Evolutionary conservation across 2,329 filamentous ascomycete species (phyloP), one percentile per base, ranked within the genome.

Genomic region (Beauveria pseudobassiana): DNA sequence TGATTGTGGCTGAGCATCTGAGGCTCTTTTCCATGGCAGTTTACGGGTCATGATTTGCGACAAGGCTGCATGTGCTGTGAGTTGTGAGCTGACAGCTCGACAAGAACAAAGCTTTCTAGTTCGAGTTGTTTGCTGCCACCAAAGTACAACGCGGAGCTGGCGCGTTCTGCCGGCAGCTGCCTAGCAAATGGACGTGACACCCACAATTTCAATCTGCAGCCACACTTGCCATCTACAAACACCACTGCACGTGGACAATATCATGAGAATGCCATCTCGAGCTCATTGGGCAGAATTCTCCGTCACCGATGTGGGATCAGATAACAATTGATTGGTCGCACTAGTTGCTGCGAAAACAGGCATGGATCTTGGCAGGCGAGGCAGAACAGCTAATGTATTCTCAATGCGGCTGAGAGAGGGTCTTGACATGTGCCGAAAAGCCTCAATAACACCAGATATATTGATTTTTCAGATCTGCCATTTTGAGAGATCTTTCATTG

Each of bases 11-110:
- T 49, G 63, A n/a, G 60, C 51, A 54, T 70, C 24, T 55, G 51
- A 16, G 61, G 52, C 59, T 70, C 69, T 51, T 69, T 80, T 77
- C 81, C 82, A 84, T 2, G 82, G 82, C 7, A 84, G 67, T 64
- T 77, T 77, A 66, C 82, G 78, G 24, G 79, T 74, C 82, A 84
- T 84, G 62, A 18, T 62, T 62, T 22, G 42, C 26, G 48, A 22
- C 5, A 18, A 14, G 9, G 6, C 22, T n/a, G 12, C 34, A 38
- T 38, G 34, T 16, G 34, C 34, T 38, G 34, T 38, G 14, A 38
- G 14, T 5, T 38, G 34, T 2, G 2, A 38, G 34, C 12, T 38
- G 34, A 38, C 12, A 38, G 34, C 34, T 38, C 12, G 12, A 38
- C 34, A 38, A 38, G 2, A 38, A 14, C 12, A 38, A 38, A 24